A percentile compares a stretch with the other conserved stretches of the same genome.
phyloP scores from a whole-genome alignment of 805 yeast genomes.

The Metschnikowia noctiluminum region DNA sequence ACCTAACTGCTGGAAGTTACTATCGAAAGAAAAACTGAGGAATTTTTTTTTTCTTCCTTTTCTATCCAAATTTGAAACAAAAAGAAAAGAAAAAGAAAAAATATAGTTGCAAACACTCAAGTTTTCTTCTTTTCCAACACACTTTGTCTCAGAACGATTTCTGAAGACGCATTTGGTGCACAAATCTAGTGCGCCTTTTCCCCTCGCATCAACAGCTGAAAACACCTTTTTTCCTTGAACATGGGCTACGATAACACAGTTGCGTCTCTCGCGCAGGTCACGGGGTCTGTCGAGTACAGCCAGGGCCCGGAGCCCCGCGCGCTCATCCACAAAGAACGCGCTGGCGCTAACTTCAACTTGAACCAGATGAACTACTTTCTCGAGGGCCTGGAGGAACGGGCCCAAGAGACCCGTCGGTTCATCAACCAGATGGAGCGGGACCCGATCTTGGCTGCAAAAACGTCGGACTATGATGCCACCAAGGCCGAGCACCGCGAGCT shows the following conservation, averaged over 20 bases:
- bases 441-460: conserved; percentile 55
- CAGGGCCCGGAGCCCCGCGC: conserved; percentile 33
- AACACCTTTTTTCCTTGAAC: neutral
- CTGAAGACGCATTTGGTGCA: neutral
- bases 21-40: no score
- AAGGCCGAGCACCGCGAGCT: conserved; percentile 56
- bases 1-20: no score
- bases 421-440: conserved; percentile 63
- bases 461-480: conserved; percentile 54
- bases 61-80: no score
- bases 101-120: no score
- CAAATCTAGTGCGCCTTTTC: no score
- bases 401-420: conserved; percentile 41
- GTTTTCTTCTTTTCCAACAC: no score
- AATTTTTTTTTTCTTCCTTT: no score
- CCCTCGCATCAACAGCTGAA: neutral
- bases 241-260: conserved; percentile 2
- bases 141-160: no score
- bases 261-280: conserved; percentile 10
- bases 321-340: conserved; percentile 44
- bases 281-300: conserved; percentile 14
- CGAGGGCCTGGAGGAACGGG: conserved; percentile 50
- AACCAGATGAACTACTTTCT: conserved; percentile 48
- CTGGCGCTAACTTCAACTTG: conserved; percentile 34
- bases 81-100: no score